These are phyloP conservation scores for Hypoxylon intermedium DNA, from an alignment of 495 filamentous ascomycete genomes.

Conservation along the genomic window DNA sequence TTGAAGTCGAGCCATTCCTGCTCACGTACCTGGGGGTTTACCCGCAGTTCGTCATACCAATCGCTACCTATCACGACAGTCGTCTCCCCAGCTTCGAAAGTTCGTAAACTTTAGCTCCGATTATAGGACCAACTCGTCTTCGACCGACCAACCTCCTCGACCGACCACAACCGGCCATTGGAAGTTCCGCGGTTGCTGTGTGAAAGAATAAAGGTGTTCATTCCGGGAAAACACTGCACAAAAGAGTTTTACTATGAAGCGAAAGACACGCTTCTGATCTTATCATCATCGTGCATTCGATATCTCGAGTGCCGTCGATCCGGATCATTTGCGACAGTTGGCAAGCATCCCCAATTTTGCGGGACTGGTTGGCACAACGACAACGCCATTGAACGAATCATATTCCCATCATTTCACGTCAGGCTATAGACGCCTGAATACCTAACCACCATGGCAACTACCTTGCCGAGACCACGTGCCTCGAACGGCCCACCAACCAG, in stretches of 20 bases:
- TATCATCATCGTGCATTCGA: conserved; percentile 18
- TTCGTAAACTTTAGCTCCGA: conserved; percentile 6
- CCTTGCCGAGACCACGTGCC: conserved; percentile 70
- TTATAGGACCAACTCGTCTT: conserved; percentile 12
- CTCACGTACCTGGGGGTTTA: conserved; percentile 14
- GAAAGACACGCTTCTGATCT: conserved; percentile 27
- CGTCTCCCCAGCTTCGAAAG: no score
- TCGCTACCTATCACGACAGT: background rate
- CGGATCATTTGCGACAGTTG: conserved; percentile 21
- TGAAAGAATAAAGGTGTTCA: background rate
- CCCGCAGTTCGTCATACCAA: background rate
- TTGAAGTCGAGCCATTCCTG: conserved; percentile 17
- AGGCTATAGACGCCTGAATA: conserved; percentile 19
- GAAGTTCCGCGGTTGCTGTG: background rate
- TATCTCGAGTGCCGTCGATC: conserved; percentile 6
- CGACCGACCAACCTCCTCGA: conserved; percentile 26
- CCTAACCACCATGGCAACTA: conserved; percentile 60
- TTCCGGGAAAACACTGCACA: background rate
- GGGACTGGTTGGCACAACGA: conserved; percentile 9
- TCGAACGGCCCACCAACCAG: conserved; percentile 68
- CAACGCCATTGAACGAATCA: conserved; percentile 7
- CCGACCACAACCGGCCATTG: conserved; percentile 2
- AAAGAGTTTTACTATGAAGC: conserved; percentile 30
- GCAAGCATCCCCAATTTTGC: conserved; percentile 1
- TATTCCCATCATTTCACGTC: conserved; percentile 9